These are phyloP conservation scores for Pythium sukuiense DNA, from an alignment of 352 stramenopile genomes.

Conservation along the genomic window DNA sequence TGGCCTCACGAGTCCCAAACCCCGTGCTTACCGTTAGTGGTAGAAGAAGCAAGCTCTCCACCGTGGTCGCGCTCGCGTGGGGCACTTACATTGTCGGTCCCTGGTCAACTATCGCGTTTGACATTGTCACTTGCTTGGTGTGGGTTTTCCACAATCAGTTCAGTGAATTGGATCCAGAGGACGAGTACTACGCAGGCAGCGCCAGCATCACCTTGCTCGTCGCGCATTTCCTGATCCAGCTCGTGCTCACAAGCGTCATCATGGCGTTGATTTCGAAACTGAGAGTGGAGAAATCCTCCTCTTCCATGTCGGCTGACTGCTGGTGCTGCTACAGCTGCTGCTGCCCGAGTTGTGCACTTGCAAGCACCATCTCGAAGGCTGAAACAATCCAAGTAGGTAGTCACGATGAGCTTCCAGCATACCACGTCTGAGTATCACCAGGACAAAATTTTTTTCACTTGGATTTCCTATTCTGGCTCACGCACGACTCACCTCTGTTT, in stretches of 20 bases:
- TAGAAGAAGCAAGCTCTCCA: not conserved
- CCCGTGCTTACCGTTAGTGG: not conserved
- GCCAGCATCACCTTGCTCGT: not conserved
- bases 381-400: too few relatives aligned
- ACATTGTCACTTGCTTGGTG: not conserved
- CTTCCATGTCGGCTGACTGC: not conserved
- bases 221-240: not conserved
- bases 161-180: not conserved
- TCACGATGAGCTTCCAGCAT: too few relatives aligned
- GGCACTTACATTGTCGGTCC: not conserved
- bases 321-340: not conserved
- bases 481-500: too few relatives aligned
- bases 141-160: not conserved
- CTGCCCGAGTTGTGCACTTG: not conserved
- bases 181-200: not conserved
- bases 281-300: not conserved
- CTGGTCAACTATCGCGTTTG: not conserved
- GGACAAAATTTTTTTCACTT: too few relatives aligned
- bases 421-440: too few relatives aligned
- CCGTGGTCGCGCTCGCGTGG: not conserved
- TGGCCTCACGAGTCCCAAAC: not conserved
- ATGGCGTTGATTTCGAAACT: not conserved
- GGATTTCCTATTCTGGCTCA: too few relatives aligned
- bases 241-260: not conserved
- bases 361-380: not conserved